phyloP scores from a whole-genome alignment of 129 eudicot species.

The Arctium minus region DNA sequence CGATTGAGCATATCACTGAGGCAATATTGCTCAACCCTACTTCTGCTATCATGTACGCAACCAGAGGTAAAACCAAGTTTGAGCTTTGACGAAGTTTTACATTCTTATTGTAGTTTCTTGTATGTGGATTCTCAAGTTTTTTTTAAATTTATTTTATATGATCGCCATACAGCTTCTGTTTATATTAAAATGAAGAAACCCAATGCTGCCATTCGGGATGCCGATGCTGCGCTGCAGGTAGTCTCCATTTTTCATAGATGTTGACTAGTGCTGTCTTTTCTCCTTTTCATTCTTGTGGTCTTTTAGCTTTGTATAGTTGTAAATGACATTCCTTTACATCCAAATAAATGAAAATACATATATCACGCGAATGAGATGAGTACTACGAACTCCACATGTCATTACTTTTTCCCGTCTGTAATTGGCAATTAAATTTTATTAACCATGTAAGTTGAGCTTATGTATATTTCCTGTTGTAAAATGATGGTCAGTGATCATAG shows the following conservation, averaged over 20 bases:
- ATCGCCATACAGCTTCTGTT: slow-evolving; percentile 53
- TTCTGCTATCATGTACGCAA: slow-evolving; percentile 92
- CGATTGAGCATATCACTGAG: slow-evolving; percentile 76
- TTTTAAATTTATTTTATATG: not conserved
- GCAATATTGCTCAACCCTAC: slow-evolving; percentile 88
- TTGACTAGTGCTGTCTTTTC: not conserved
- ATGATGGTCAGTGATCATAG: not conserved
- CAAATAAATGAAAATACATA: not conserved
- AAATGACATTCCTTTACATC: not conserved
- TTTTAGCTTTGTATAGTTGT: not conserved
- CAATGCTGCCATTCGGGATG: slow-evolving; percentile 96
- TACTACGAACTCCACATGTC: not conserved
- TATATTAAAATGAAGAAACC: slow-evolving; percentile 98
- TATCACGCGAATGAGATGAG: not conserved
- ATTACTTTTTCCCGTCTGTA: not conserved
- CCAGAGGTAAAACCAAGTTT: slow-evolving; percentile 59
- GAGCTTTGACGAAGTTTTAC: not conserved
- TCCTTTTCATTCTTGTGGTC: not conserved
- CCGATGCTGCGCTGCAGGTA: slow-evolving; percentile 95
- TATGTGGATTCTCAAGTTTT: not conserved
- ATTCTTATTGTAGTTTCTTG: not conserved
- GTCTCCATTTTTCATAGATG: slow-evolving; percentile 6
- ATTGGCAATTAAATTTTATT: not conserved
- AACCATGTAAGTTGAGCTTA: not conserved
- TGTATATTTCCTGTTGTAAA: not conserved